These are phyloP conservation scores for Raffaelea arxii DNA, from an alignment of 2,329 filamentous ascomycete species.

Conservation along the genomic window DNA sequence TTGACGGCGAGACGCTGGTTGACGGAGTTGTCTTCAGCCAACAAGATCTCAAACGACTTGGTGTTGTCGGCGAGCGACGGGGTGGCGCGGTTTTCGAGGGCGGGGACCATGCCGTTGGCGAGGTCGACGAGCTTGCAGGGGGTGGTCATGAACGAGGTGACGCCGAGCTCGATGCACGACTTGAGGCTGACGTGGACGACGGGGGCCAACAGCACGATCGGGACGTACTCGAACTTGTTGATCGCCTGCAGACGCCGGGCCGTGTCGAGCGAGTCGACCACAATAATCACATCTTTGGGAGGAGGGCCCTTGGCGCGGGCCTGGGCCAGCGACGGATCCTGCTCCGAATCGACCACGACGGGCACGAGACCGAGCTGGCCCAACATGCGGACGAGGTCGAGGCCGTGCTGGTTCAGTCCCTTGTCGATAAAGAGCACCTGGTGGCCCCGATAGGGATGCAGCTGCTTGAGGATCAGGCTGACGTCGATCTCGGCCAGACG, in stretches of 20 bases:
- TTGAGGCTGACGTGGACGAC: constrained; percentile 86
- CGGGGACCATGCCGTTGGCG: constrained; percentile 92
- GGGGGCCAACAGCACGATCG: constrained; percentile 84
- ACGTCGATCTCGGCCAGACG: constrained; percentile 74
- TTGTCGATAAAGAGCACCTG: constrained; percentile 93
- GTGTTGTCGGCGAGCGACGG: constrained; percentile 89
- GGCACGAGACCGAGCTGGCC: constrained; percentile 70
- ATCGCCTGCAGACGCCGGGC: constrained; percentile 76
- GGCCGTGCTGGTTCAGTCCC: constrained; percentile 65
- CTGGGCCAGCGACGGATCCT: constrained; percentile 47
- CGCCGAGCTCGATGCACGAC: constrained; percentile 86
- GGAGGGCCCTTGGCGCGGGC: constrained; percentile 46
- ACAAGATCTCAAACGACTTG: constrained; percentile 86
- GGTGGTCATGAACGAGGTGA: constrained; percentile 98
- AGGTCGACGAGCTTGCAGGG: constrained; percentile 90
- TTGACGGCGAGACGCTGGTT: constrained; percentile 95
- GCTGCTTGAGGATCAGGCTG: constrained; percentile 67
- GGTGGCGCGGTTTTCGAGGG: constrained; percentile 84
- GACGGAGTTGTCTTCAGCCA: constrained; percentile 95
- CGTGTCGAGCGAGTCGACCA: constrained; percentile 88
- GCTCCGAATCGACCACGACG: constrained; percentile 73
- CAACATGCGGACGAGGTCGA: constrained; percentile 71
- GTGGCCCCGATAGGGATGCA: constrained; percentile 85
- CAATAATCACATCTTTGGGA: constrained; percentile 89
- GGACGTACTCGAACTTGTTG: constrained; percentile 96